A percentile compares a stretch with the other conserved stretches of the same genome.
Conservation (phyloP, 148 eudicot genomes). For the Fagopyrum homotropicum region DNA sequence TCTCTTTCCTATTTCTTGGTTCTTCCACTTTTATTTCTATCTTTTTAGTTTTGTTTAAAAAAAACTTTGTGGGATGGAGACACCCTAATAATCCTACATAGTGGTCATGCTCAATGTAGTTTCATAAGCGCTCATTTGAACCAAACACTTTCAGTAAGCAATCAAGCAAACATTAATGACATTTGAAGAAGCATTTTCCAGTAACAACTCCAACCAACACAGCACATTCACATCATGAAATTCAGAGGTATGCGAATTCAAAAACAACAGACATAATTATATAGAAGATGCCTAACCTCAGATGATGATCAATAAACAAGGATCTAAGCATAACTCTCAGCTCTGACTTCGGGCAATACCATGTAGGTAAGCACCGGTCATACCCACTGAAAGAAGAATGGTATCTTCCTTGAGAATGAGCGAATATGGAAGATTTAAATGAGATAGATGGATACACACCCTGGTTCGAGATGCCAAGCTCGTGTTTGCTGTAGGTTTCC, state of each 20-base stretch:
- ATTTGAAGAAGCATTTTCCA: not conserved
- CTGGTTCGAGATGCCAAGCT: too few species aligned
- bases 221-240: not conserved
- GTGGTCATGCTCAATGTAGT: not conserved
- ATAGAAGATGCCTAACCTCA: not conserved
- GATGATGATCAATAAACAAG: too few species aligned
- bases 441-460: too few species aligned
- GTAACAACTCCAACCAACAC: not conserved
- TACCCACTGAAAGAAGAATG: slow-evolving; percentile 51
- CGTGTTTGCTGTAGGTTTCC: too few species aligned
- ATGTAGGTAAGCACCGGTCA: slow-evolving; percentile 76
- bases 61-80: too few species aligned
- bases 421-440: too few species aligned
- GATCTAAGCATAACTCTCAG: not conserved
- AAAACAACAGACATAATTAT: not conserved
- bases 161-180: not conserved
- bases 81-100: not conserved
- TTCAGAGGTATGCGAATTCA: not conserved
- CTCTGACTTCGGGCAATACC: slow-evolving; percentile 48
- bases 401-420: too few species aligned
- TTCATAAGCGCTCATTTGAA: not conserved
- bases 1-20: too few species aligned
- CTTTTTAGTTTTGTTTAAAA: too few species aligned
- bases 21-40: too few species aligned
- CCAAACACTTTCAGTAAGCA: not conserved